Base-by-base conservation (phyloP, 805 yeast genomes). In the Ogataea haglerorum region DNA sequence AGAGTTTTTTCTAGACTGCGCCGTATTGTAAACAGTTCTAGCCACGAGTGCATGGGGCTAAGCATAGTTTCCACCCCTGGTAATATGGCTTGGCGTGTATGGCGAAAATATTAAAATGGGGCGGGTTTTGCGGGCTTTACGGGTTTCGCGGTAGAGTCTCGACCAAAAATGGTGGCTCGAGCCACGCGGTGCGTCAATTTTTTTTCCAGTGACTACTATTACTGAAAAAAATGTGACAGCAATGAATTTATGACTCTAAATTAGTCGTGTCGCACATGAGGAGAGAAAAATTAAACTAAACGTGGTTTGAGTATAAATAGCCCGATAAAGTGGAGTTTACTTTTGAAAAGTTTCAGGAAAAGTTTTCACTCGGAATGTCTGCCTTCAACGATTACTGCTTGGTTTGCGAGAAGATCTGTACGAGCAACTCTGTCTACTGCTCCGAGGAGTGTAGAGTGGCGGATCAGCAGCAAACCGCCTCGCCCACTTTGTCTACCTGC, bases 381-480 rank as follows among this genome's bases (percentile, higher is more conserved):
- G 67, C 68, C 6, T 63, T 63, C 45, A 58, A 63, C 47, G 68
- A 63, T 37, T 63, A 57, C 51, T 63, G 68, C 43, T 44, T 63
- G 22, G 62, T 63, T 16, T 63, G 68, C 49, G 68, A 63, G 38
- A 56, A 60, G 43, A 47, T 59, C 22, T 61, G 66, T 34, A 34
- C 56, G 4, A 44, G 57, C 4, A 57, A 58, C 39, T 50, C 60
- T 4, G 63, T 59, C 14, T 63, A 63, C 48, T 63, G 68, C 41
- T 63, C 63, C 6, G 61, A 61, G 10, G 37, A 36, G 2, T 63
- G 68, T 31, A 57, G 54, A 38, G 26, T 40, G 13, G 22, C 42
- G 4, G 68, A 63, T 38, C 54, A 49, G 36, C 43, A 48, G 7
- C 43, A 39, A n/a, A 46, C 50, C 14, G 40, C 36, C 14, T 56